These are phyloP conservation scores for Mycogone perniciosa DNA, from an alignment of 2,329 filamentous ascomycete genomes.

Conservation along the genomic window DNA sequence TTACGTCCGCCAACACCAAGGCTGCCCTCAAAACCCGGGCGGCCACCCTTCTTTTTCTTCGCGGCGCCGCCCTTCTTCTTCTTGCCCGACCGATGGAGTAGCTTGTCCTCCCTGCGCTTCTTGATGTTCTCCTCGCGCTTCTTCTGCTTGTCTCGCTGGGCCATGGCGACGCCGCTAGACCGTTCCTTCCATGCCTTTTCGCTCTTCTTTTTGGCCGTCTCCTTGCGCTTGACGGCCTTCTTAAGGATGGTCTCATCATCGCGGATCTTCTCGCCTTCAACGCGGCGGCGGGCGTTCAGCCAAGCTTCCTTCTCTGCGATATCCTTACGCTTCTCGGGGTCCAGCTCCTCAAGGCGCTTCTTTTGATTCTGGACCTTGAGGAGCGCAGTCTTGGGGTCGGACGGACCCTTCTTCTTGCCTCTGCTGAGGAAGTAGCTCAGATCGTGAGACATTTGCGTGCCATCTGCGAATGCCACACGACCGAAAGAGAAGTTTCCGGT, in stretches of 20 bases:
- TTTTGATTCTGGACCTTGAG: slow-evolving; percentile 81
- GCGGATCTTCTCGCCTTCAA: slow-evolving; percentile 80
- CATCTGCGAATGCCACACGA: slow-evolving; percentile 84
- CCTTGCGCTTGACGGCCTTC: slow-evolving; percentile 91
- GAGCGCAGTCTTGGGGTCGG: slow-evolving; percentile 81
- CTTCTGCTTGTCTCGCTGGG: slow-evolving; percentile 71
- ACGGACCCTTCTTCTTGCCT: slow-evolving; percentile 70
- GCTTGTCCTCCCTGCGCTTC: slow-evolving; percentile 69
- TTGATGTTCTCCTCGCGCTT: slow-evolving; percentile 76
- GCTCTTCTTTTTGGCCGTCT: slow-evolving; percentile 83
- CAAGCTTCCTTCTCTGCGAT: slow-evolving; percentile 91
- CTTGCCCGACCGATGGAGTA: slow-evolving; percentile 50
- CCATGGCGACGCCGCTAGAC: slow-evolving; percentile 63
- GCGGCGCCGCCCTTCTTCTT: slow-evolving; percentile 42
- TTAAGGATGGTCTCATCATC: slow-evolving; percentile 85
- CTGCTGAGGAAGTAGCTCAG: slow-evolving; percentile 51
- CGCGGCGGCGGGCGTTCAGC: slow-evolving; percentile 83
- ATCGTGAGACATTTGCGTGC: slow-evolving; percentile 68
- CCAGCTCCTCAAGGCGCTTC: slow-evolving; percentile 67
- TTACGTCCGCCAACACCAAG: slow-evolving; percentile 52
- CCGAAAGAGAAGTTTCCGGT: slow-evolving; percentile 78
- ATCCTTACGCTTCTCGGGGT: slow-evolving; percentile 74
- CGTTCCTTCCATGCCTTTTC: slow-evolving; percentile 80
- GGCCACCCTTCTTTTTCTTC: slow-evolving; percentile 44
- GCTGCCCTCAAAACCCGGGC: slow-evolving; percentile 63